Evolutionary conservation across 2,329 filamentous ascomycete species (phyloP), one percentile per base, ranked within the genome.

Genomic region (Harringtonia lauricola): DNA sequence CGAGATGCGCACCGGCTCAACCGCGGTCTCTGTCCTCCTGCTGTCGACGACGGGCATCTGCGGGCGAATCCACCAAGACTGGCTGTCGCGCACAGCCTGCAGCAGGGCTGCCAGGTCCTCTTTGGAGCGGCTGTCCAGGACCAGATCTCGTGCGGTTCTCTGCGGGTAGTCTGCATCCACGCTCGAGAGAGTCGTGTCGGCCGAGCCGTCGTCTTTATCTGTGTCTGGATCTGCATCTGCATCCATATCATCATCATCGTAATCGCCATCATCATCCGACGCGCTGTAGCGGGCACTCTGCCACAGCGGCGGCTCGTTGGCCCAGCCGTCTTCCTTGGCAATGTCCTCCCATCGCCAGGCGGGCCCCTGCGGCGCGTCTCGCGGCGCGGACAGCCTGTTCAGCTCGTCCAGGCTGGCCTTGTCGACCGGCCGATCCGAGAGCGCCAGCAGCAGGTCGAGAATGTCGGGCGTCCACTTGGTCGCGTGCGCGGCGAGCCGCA

Each of bases 341-440:
- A 95, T 80, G 30, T 94, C 82, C 43, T 80, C 73, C 89, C 89
- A 95, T 19, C 73, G 83, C 43, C 94, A 60, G 14, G 65, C 59
- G 3, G 68, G 66, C 4, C 63, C n/a, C 15, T 28, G 64, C 1
- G 63, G 57, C 15, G 67, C 64, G 4, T 66, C 59, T 8, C 65
- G 60, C 1, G 70, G 64, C 31, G 66, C 58, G 28, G 60, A 67
- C 3, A 83, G 60, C 2, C 64, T 58, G 17, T 79, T 69, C n/a
- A 92, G 64, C 49, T 79, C 73, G 34, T 74, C 68, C 1, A 90
- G 62, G 4, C 67, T 74, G 0, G 85, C 77, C 41, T 87, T 81
- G 42, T 81, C 73, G 0, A 81, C 74, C 3, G 92, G 90, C 42
- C 81, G 75, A 52, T 95, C 81, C 2, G 90, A 90, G 1, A 96